phyloP scores from a whole-genome alignment of 805 yeast species.

The Myxozyma neglecta region DNA sequence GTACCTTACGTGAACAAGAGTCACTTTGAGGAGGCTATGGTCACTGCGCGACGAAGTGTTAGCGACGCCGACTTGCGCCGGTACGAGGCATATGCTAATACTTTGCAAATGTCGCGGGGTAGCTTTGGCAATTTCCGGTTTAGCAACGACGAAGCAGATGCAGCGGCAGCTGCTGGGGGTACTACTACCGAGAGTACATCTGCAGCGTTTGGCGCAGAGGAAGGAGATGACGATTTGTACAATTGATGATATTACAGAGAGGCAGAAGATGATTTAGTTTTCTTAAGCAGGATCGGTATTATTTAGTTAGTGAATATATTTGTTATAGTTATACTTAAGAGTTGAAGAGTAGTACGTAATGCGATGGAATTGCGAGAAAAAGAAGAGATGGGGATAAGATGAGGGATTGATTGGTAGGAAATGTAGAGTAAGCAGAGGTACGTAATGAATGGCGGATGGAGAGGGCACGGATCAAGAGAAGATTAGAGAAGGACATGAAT shows the following conservation, averaged over 20 bases:
- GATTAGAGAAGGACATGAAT: too few species aligned
- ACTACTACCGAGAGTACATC: conserved; percentile 30
- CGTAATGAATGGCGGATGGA: neutral
- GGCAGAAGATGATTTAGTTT: neutral
- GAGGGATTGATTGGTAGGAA: neutral
- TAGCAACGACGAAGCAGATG: conserved; percentile 47
- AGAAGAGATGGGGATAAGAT: neutral
- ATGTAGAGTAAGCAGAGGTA: neutral
- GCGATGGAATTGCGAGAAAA: neutral
- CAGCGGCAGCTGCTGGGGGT: conserved; percentile 38
- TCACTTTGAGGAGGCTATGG: conserved; percentile 99
- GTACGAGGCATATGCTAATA: conserved; percentile 92
- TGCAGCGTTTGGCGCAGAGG: conserved; percentile 48
- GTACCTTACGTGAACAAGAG: conserved; percentile 93
- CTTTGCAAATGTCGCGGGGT: conserved; percentile 93
- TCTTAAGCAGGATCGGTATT: too few species aligned
- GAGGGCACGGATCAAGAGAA: neutral
- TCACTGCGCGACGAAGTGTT: conserved; percentile 97
- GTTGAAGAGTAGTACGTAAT: too few species aligned
- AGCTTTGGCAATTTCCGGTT: conserved; percentile 89
- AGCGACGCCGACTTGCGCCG: conserved; percentile 97
- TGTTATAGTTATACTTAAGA: neutral
- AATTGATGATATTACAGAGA: conserved; percentile 40
- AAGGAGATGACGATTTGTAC: conserved; percentile 66
- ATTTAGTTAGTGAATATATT: too few species aligned